Base-by-base conservation (phyloP, 2,329 filamentous ascomycete genomes). In the Trichoderma atrobrunneum region DNA sequence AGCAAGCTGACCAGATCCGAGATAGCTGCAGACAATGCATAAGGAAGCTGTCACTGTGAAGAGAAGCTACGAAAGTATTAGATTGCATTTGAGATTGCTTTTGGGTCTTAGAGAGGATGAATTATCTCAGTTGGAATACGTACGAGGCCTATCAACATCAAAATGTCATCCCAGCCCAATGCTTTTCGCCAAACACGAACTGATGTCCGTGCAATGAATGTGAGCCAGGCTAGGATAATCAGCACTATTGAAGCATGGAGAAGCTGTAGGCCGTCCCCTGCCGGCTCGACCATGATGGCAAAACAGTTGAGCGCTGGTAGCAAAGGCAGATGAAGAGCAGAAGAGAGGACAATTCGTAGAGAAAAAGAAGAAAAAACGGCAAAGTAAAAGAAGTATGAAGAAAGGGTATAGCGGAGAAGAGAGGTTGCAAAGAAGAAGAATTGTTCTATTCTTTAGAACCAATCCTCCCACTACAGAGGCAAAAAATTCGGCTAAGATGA, bases 91-190 rank as follows among this genome's bases (percentile, higher is more conserved):
- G 36, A 18, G 14, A 8, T 43, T 43, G 36, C 36, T 43, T 43
- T 43, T 43, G 16, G 16, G 36, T 43, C 36, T 18, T 7, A 16
- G 36, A 43, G 36, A 43, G 36, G 36, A 43, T 43, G 16, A 43
- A 43, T 43, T 43, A 43, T 43, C 36, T 7, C 16, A 43, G 16
- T 43, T 43, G 36, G 36, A 43, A 26, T 26, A 69, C 66, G 56
- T 69, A 69, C 66, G 39, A 69, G 26, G 56, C 66, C 66, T 60
- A 60, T 48, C n/a, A 61, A 51, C 66, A 69, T 69, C n/a, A 69
- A 48, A 16, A 69, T 51, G 18, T 69, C 66, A 32, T 69, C 66
- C 66, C 66, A 69, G 28, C 66, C 66, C 11, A 57, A 48, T 5
- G 66, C 26, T 48, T 69, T 69, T 51, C 66, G 36, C 66, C 66